Evolutionary conservation across 305 asterid genomes (phyloP).

Genomic region (Euphrasia arctica): DNA sequence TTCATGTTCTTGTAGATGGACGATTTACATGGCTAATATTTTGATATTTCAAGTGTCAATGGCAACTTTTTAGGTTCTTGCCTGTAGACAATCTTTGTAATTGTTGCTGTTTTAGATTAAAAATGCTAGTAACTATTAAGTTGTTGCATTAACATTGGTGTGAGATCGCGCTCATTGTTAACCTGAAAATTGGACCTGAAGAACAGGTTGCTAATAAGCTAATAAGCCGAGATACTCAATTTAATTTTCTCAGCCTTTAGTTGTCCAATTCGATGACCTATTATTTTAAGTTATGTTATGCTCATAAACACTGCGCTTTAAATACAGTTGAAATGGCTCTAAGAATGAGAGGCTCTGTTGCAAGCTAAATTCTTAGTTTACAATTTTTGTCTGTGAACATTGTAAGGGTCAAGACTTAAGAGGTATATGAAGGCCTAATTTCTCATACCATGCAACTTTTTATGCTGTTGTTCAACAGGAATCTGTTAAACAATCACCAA

Average conservation of each 20-base stretch:
- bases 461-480: slow-evolving; percentile 16
- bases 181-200: slow-evolving; percentile 16
- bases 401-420: slow-evolving; percentile 9
- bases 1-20: slow-evolving; percentile 11
- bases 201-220: slow-evolving; percentile 4
- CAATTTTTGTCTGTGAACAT: slow-evolving; percentile 12
- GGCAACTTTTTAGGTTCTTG: slow-evolving; percentile 7
- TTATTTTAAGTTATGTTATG: not conserved
- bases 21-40: slow-evolving; percentile 12
- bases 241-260: slow-evolving; percentile 10
- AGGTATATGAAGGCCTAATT: slow-evolving; percentile 18
- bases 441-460: slow-evolving; percentile 25
- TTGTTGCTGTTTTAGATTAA: slow-evolving; percentile 16
- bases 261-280: not conserved
- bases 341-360: slow-evolving; percentile 19
- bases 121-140: slow-evolving; percentile 17
- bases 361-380: slow-evolving; percentile 21
- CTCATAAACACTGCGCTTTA: not conserved
- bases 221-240: slow-evolving; percentile 6
- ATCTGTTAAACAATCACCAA: slow-evolving; percentile 8
- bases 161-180: slow-evolving; percentile 21
- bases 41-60: too few species aligned
- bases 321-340: not conserved
- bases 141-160: slow-evolving; percentile 13
- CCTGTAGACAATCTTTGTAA: slow-evolving; percentile 10